Percentiles rank a stretch among this genome's conserved stretches.
phyloP scores from a whole-genome alignment of 179 eudicot genomes.

The Beta lomatogona region DNA sequence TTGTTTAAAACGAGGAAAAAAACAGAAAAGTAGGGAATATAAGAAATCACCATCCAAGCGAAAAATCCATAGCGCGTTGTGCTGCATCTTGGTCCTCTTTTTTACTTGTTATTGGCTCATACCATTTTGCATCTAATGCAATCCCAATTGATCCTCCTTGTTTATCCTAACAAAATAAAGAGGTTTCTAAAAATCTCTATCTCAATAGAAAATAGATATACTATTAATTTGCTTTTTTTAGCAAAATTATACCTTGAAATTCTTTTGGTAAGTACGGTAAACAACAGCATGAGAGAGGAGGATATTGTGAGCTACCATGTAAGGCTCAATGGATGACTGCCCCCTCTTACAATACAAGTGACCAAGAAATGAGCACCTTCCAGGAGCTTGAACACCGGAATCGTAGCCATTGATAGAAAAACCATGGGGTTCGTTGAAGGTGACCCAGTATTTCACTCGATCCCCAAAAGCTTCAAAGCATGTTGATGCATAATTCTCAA shows the following conservation, averaged over 20 bases:
- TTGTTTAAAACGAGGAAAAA: background rate
- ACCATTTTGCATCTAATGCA: constrained; percentile 88
- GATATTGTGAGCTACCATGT: constrained; percentile 82
- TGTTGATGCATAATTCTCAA: constrained; percentile 67
- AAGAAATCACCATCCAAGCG: constrained; percentile 72
- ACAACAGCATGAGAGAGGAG: constrained; percentile 81
- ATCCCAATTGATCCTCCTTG: constrained; percentile 88
- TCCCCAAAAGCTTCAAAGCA: constrained; percentile 91
- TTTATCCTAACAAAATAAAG: constrained; percentile 41
- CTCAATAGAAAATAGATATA: background rate
- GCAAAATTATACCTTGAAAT: constrained; percentile 62
- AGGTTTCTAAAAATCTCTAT: background rate
- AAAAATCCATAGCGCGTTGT: constrained; percentile 77
- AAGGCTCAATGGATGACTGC: constrained; percentile 76
- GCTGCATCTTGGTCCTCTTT: constrained; percentile 86
- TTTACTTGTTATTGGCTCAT: constrained; percentile 65
- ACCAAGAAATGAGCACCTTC: constrained; percentile 82
- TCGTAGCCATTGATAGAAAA: constrained; percentile 82
- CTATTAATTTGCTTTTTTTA: background rate
- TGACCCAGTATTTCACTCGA: constrained; percentile 93
- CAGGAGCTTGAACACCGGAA: constrained; percentile 89
- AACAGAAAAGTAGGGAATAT: no score
- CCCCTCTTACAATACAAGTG: constrained; percentile 75
- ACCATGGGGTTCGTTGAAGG: constrained; percentile 91
- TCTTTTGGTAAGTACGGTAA: constrained; percentile 57